These are phyloP conservation scores for Botrytis squamosa DNA, from an alignment of 2,329 filamentous ascomycete species.

Conservation along the genomic window DNA sequence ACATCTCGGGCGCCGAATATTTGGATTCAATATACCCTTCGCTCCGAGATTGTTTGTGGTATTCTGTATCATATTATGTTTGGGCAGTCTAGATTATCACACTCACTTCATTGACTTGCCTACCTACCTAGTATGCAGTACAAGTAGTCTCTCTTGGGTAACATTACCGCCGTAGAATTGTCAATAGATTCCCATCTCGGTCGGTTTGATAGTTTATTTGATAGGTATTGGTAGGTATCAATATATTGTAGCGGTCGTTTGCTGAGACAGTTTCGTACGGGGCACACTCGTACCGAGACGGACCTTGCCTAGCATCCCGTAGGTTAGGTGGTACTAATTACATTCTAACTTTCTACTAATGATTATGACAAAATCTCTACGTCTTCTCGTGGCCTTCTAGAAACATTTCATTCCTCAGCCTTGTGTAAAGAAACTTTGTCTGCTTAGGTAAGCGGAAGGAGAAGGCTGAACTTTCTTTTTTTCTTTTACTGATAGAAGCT, in stretches of 20 bases:
- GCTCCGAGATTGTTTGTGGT: background rate
- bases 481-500: slow-evolving; percentile 1
- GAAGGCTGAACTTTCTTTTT: slow-evolving; percentile 17
- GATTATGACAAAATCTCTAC: background rate
- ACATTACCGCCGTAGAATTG: background rate
- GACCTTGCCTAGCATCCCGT: background rate
- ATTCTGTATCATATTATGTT: background rate
- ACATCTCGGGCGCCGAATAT: background rate
- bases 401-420: background rate
- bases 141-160: background rate
- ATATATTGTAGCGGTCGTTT: background rate
- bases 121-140: background rate
- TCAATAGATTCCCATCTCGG: background rate
- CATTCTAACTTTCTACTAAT: background rate
- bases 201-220: background rate
- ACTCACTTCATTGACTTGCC: background rate
- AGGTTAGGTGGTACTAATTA: background rate
- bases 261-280: background rate
- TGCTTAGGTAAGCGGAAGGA: background rate
- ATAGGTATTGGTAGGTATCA: background rate
- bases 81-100: background rate
- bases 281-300: background rate
- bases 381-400: background rate
- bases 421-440: background rate
- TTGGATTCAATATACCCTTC: background rate